Evolutionary conservation across 257 asterid genomes (phyloP).

Genomic region (Nemophila menziesii): DNA sequence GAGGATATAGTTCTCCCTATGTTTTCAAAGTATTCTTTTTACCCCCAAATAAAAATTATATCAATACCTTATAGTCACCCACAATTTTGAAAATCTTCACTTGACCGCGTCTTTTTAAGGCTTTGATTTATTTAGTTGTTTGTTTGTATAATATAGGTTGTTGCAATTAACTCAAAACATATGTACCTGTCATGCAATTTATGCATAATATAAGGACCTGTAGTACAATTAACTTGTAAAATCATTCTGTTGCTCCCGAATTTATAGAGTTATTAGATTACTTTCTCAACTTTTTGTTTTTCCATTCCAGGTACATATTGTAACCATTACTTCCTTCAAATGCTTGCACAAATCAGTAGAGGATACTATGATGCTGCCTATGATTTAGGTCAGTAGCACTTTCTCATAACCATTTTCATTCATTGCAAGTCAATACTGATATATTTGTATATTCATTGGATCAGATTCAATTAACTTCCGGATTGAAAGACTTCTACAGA

Average conservation of each 20-base stretch:
- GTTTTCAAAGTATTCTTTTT: too few relatives aligned
- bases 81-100: too few relatives aligned
- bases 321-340: conserved; percentile 83
- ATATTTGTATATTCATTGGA: conserved; percentile 2
- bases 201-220: too few relatives aligned
- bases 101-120: too few relatives aligned
- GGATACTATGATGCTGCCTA: conserved; percentile 71
- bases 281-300: not conserved
- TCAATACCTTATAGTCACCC: too few relatives aligned
- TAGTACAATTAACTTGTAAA: not conserved
- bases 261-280: not conserved
- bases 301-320: conserved; percentile 46
- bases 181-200: too few relatives aligned
- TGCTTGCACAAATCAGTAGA: conserved; percentile 78
- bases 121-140: too few relatives aligned
- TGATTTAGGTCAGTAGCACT: conserved; percentile 44
- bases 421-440: not conserved
- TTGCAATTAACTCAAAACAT: too few relatives aligned
- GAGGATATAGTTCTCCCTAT: too few relatives aligned
- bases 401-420: not conserved
- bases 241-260: conserved; percentile 5
- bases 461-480: conserved; percentile 48
- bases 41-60: too few relatives aligned
- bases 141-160: too few relatives aligned
- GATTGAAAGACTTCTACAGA: conserved; percentile 51